Conservation (phyloP, 2,329 filamentous ascomycete species). For the Curvularia hawaiiensis region DNA sequence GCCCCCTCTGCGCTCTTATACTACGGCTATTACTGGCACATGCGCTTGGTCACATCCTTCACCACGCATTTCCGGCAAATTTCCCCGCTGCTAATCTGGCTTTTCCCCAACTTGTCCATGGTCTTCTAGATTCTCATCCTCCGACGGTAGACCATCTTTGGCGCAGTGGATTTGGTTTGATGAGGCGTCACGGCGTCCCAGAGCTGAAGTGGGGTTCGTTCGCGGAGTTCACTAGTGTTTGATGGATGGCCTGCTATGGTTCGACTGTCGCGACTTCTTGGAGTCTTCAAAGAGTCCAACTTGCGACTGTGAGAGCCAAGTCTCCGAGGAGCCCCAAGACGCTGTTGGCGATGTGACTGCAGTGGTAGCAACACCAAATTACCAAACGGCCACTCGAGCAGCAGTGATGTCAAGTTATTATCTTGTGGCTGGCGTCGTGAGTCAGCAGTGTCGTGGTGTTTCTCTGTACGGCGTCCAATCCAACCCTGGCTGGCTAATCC, state of each 20-base stretch:
- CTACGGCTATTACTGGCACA: conserved; percentile 8
- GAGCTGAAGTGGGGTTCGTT: conserved; percentile 26
- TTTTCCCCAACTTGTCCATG: conserved; percentile 3
- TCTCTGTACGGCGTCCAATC: conserved; percentile 6
- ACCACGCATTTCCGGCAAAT: conserved; percentile 4
- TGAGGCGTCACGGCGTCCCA: conserved; percentile 9
- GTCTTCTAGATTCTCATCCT: conserved; percentile 7
- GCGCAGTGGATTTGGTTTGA: conserved; percentile 9
- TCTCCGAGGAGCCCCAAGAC: background rate
- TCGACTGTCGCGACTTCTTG: background rate
- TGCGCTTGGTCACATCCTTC: conserved; percentile 15
- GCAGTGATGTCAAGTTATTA: background rate
- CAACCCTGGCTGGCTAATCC: conserved; percentile 15
- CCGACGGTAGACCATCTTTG: conserved; percentile 13
- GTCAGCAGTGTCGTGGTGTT: conserved; percentile 16
- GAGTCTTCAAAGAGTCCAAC: background rate
- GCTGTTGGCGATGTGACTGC: background rate
- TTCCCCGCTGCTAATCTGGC: conserved; percentile 11
- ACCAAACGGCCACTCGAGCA: too few relatives aligned
- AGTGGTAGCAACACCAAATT: background rate
- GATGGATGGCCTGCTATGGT: conserved; percentile 3
- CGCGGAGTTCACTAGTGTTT: conserved; percentile 16
- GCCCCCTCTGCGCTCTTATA: background rate
- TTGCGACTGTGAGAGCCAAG: background rate
- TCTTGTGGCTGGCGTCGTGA: conserved; percentile 7